Evolutionary conservation across 1,284 basidiomycete species (phyloP), one percentile per base, ranked within the genome.

Genomic region (Cystobasidium pallidum): DNA sequence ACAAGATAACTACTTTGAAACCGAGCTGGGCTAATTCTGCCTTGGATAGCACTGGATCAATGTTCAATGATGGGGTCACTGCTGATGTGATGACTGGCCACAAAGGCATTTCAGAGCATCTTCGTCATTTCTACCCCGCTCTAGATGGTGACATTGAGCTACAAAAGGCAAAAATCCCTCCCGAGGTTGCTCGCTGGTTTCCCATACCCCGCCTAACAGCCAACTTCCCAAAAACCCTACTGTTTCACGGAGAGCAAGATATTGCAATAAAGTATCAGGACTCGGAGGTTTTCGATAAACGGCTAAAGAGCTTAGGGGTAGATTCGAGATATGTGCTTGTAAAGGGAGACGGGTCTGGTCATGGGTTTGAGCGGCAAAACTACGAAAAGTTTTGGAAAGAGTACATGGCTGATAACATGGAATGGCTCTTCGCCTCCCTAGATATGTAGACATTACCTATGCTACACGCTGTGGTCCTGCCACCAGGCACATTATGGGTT

Each of bases 181-280:
- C 43, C 10, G n/a, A 63, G 19, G 26, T 49, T 10, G 41, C 26
- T 3, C 19, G 30, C 1, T 70, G 45, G 28, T 70, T 70, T 32
- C 67, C 67, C 2, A 49, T 70, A 36, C 58, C 51, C 11, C 59
- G 51, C 30, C 15, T 70, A 8, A 32, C 55, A 2, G 6, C 47
- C 15, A 49, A 28, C 47, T 70, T 63, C 58, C 67, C 67, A 6
- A 52, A 28, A 19, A 70, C 67, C 26, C 59, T 70, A 11, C 30
- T 70, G 4, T 51, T 70, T 10, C 67, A 70, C n/a, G 67, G 67
- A 21, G 67, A 70, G 26, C 32, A 70, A 21, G 67, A 70, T 32
- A 41, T 43, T 10, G 67, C 67, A 19, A 70, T 70, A 34, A 58
- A 39, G n/a, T 62, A 19, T 17, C 49, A 62, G 32, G 67, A 70